Evolutionary conservation across 257 asterid species (phyloP).

Genomic region (Petunia secreta): DNA sequence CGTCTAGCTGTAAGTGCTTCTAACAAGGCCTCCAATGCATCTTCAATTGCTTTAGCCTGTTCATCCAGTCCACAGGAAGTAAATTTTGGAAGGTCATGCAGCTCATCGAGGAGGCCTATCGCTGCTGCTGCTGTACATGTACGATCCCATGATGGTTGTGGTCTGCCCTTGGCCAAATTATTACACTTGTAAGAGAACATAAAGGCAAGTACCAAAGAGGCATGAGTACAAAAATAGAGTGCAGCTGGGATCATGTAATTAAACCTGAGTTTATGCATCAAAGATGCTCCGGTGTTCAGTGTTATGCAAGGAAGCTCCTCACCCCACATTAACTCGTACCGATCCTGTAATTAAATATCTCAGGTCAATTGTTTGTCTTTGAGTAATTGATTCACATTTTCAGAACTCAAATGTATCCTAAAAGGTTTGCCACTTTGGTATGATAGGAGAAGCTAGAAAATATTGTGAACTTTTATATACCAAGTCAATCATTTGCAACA

Average conservation of each 20-base stretch:
- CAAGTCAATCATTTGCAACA: not conserved
- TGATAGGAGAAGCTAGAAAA: not conserved
- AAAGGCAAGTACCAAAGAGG: not conserved
- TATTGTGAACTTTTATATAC: not conserved
- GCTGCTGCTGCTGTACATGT: slow-evolving; percentile 99
- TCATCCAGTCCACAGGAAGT: slow-evolving; percentile 55
- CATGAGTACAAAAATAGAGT: not conserved
- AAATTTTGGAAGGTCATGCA: slow-evolving; percentile 61
- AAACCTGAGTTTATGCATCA: slow-evolving; percentile 91
- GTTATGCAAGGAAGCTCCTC: slow-evolving; percentile 78
- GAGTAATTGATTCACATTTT: not conserved
- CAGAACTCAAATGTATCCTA: not conserved
- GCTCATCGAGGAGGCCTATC: slow-evolving; percentile 75
- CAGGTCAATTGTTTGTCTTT: not conserved
- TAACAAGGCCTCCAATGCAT: slow-evolving; percentile 59
- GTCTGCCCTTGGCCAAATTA: slow-evolving; percentile 50
- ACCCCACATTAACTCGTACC: slow-evolving; percentile 65
- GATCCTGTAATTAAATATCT: slow-evolving; percentile 51
- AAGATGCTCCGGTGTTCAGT: slow-evolving; percentile 72
- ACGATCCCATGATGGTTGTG: slow-evolving; percentile 98
- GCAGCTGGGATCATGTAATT: not conserved
- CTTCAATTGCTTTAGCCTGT: slow-evolving; percentile 68
- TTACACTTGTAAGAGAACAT: not conserved
- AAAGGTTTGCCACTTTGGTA: not conserved
- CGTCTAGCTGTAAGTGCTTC: slow-evolving; percentile 75